These are phyloP conservation scores for Neofusicoccum kwambonambiense DNA, from an alignment of 2,329 filamentous ascomycete species.

Conservation along the genomic window DNA sequence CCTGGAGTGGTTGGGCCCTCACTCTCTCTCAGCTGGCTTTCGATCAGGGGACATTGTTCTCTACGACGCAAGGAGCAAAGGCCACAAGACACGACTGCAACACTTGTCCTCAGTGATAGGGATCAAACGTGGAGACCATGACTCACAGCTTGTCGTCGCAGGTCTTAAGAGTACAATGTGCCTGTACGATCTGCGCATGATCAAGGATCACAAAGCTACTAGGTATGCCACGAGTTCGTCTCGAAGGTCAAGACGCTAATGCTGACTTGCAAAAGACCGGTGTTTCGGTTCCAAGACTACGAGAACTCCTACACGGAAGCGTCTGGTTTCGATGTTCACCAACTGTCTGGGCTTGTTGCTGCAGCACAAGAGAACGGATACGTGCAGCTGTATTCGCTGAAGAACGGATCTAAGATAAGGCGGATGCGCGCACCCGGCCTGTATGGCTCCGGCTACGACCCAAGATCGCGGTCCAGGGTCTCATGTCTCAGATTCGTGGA, in stretches of 20 bases:
- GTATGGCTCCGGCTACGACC: background rate
- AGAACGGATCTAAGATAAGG: slow-evolving; percentile 33
- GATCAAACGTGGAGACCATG: slow-evolving; percentile 10
- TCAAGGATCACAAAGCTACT: slow-evolving; percentile 21
- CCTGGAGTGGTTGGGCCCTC: slow-evolving; percentile 4
- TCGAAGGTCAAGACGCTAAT: background rate
- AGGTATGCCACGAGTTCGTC: slow-evolving; percentile 18
- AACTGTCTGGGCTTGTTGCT: slow-evolving; percentile 32
- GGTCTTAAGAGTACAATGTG: slow-evolving; percentile 16
- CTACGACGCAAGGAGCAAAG: slow-evolving; percentile 10
- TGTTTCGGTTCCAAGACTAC: slow-evolving; percentile 27
- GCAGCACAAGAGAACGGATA: slow-evolving; percentile 28
- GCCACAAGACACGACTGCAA: background rate
- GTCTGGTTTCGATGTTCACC: slow-evolving; percentile 31
- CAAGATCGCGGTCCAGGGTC: slow-evolving; percentile 20
- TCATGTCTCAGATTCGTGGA: slow-evolving; percentile 32
- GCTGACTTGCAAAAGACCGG: slow-evolving; percentile 23
- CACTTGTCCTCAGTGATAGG: slow-evolving; percentile 9
- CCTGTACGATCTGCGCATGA: slow-evolving; percentile 24
- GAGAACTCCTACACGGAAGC: slow-evolving; percentile 27
- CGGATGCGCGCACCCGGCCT: background rate
- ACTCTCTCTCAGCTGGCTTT: slow-evolving; percentile 3
- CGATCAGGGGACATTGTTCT: slow-evolving; percentile 11
- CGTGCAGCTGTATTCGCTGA: slow-evolving; percentile 33
- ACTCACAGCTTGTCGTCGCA: slow-evolving; percentile 19